These are phyloP conservation scores for Exserohilum turcica DNA, from an alignment of 2,329 filamentous ascomycete species.

Conservation along the genomic window DNA sequence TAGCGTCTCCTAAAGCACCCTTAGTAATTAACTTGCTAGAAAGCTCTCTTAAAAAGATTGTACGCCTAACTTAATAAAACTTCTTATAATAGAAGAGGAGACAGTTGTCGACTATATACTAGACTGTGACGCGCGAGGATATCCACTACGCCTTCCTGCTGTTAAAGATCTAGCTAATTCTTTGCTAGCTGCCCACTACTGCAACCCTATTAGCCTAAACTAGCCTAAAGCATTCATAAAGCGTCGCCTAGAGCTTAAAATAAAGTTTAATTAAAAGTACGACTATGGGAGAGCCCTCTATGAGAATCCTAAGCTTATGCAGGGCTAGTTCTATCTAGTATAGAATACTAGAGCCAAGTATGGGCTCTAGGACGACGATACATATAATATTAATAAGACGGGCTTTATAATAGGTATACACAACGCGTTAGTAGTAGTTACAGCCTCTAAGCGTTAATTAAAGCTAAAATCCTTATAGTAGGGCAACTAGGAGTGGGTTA, in stretches of 20 bases:
- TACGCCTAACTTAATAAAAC: background rate
- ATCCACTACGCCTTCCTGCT: background rate
- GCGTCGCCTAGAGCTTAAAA: slow-evolving; percentile 13
- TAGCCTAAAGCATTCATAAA: slow-evolving; percentile 20
- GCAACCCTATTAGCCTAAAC: slow-evolving; percentile 10
- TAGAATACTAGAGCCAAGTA: background rate
- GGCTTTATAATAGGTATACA: no score
- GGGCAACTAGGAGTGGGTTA: no score
- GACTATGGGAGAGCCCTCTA: slow-evolving; percentile 8
- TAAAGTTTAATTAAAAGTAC: no score
- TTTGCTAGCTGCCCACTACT: background rate
- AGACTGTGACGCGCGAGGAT: no score
- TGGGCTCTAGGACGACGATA: background rate
- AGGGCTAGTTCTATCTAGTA: background rate
- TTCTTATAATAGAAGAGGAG: background rate
- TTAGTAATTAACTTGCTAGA: background rate
- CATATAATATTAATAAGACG: background rate
- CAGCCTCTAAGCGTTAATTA: no score
- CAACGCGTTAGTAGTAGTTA: no score
- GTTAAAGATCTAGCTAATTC: no score
- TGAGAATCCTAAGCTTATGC: slow-evolving; percentile 12
- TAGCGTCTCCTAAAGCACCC: background rate
- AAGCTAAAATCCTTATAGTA: no score
- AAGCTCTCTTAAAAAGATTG: background rate
- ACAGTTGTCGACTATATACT: background rate